These are phyloP conservation scores for Phialophora verrucosa DNA, from an alignment of 2,329 filamentous ascomycete genomes.

Conservation along the genomic window DNA sequence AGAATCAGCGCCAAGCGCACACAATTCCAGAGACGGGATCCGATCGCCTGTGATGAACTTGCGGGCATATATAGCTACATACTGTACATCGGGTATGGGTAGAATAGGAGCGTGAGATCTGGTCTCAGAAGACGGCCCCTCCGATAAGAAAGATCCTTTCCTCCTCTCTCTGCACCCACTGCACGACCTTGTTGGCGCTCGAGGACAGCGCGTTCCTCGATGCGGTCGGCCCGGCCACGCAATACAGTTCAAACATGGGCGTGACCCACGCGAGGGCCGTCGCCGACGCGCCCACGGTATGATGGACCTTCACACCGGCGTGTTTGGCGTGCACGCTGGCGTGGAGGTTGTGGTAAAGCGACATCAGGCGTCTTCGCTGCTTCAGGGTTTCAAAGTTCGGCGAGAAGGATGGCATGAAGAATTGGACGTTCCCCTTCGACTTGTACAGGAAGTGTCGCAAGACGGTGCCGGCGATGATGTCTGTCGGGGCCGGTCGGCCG, in stretches of 20 bases:
- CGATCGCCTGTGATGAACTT: neutral
- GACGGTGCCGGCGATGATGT: conserved; percentile 79
- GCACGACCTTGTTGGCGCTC: conserved; percentile 84
- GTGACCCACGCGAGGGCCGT: conserved; percentile 90
- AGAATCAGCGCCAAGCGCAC: too few relatives aligned
- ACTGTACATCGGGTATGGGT: too few relatives aligned
- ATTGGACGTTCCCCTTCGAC: conserved; percentile 91
- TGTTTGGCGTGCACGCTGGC: conserved; percentile 82
- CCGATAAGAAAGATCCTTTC: conserved; percentile 96
- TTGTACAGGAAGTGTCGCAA: conserved; percentile 96
- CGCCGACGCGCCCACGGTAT: conserved; percentile 71
- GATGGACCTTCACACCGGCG: conserved; percentile 83
- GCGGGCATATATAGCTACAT: neutral
- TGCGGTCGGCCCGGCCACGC: conserved; percentile 78
- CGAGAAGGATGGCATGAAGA: conserved; percentile 82
- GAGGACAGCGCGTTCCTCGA: conserved; percentile 72
- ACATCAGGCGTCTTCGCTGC: conserved; percentile 65
- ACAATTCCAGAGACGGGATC: too few relatives aligned
- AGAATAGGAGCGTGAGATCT: too few relatives aligned
- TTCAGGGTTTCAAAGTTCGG: conserved; percentile 63
- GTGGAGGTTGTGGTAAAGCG: conserved; percentile 83
- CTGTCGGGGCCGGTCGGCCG: conserved; percentile 73
- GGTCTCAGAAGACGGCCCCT: conserved; percentile 77
- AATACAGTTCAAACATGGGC: conserved; percentile 90
- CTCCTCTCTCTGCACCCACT: conserved; percentile 91